A percentile compares a stretch with the other conserved stretches of the same genome.
These are phyloP conservation scores for Penicillium sp. DNA, from an alignment of 2,329 filamentous ascomycete species.

Conservation along the genomic window DNA sequence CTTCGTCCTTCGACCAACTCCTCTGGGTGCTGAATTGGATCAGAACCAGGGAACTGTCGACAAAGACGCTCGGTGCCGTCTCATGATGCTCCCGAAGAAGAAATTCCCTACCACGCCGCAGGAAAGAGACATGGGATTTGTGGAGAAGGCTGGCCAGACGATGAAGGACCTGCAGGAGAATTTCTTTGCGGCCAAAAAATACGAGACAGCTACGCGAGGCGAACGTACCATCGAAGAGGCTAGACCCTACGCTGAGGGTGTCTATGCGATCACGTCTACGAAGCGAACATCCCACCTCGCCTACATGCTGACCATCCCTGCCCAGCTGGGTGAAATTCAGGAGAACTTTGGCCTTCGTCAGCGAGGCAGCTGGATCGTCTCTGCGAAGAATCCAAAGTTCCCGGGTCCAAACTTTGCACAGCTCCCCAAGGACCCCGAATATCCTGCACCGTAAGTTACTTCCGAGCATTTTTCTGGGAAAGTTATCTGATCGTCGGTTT, in stretches of 20 bases:
- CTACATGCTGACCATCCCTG: constrained; percentile 75
- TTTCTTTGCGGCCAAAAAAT: constrained; percentile 66
- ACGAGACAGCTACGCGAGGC: constrained; percentile 73
- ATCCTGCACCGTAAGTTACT: constrained; percentile 62
- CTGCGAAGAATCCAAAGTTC: constrained; percentile 74
- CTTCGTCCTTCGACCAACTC: constrained; percentile 74
- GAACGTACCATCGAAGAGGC: constrained; percentile 67
- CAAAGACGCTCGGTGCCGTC: constrained; percentile 61
- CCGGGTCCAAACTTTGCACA: constrained; percentile 63
- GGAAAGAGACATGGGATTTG: constrained; percentile 77
- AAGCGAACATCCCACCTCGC: constrained; percentile 71
- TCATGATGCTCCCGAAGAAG: constrained; percentile 83
- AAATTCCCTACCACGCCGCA: constrained; percentile 65
- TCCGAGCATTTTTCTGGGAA: neutral
- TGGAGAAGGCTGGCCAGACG: constrained; percentile 68
- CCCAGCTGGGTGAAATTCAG: constrained; percentile 68
- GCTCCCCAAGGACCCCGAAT: constrained; percentile 66
- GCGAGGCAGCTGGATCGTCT: constrained; percentile 74
- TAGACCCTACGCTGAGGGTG: constrained; percentile 75
- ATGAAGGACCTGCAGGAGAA: constrained; percentile 69
- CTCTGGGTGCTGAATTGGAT: constrained; percentile 65
- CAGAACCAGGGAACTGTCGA: constrained; percentile 51
- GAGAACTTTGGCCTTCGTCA: constrained; percentile 68
- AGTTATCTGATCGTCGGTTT: neutral
- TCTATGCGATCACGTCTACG: constrained; percentile 76